Evolutionary conservation across 1,139 yeast species (phyloP), one percentile per base, ranked within the genome.

Genomic region (Kodamaea derodonti): DNA sequence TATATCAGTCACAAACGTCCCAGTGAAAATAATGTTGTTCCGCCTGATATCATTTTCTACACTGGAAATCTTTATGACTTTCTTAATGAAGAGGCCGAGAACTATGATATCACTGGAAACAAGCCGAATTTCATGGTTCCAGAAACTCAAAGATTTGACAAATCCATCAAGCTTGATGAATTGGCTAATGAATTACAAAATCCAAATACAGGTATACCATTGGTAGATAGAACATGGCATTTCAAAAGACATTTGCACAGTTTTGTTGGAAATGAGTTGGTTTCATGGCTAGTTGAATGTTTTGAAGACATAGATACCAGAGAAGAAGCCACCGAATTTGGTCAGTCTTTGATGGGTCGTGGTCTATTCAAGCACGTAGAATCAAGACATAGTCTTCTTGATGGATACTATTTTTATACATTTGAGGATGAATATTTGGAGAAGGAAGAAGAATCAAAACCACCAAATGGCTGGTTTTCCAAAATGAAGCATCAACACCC

Each of bases 371-470:
- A 62, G 20, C 97, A 92, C 52, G 97, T 87, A 20, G 88, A 85
- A 42, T 69, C 77, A 31, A 72, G 92, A 29, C 97, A 92, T 52
- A 78, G 84, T 2, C 85, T 92, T 43, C 61, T 88, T 35, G 95
- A 90, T 60, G 98, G 98, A 0, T 90, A 92, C 52, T 92, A 88
- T 54, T 90, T 90, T 54, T 92, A 92, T 52, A 83, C 79, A 45
- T 58, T 90, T 35, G 73, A 73, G 26, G 75, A 75, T 1, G 82
- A 81, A 29, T 83, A 72, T 47, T 58, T 65, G 10, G 73, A 67
- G 35, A 57, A 58, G 31, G 23, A 9, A 16, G 54, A 48, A 17
- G 45, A 47, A 13, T 49, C 46, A 25, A 40, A 34, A 22, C 34
- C 30, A 3, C 20, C 27, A 8, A 37, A 29, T 18, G 34, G 62